Evolutionary conservation across 345 rosid species (phyloP).

Genomic region (Gossypioides kirkii): DNA sequence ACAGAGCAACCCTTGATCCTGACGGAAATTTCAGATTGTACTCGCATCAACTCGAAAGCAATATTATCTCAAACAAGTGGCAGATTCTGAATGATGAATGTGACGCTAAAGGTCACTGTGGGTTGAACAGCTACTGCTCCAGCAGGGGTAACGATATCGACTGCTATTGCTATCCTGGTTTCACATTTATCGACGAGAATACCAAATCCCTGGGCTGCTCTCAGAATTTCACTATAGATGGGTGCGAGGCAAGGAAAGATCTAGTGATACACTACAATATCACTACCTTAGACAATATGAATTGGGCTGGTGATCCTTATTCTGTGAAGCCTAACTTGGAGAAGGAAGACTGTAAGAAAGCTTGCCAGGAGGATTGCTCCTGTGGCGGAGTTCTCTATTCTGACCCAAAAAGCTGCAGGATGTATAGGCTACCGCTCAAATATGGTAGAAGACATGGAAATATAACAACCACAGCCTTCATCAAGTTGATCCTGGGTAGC

Average conservation of each 20-base stretch:
- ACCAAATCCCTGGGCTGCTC: constrained; percentile 18
- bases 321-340: neutral
- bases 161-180: constrained; percentile 26
- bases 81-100: neutral
- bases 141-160: neutral
- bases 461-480: neutral
- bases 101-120: constrained; percentile 17
- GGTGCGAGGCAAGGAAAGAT: neutral
- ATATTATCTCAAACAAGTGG: neutral
- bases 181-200: constrained; percentile 8
- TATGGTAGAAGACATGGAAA: neutral
- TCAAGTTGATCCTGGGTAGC: neutral
- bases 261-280: neutral
- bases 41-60: constrained; percentile 5
- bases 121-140: constrained; percentile 30
- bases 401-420: neutral
- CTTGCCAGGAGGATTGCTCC: constrained; percentile 23
- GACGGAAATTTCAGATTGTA: constrained; percentile 28
- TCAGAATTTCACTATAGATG: constrained; percentile 20
- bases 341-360: constrained; percentile 17
- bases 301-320: constrained; percentile 11
- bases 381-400: constrained; percentile 22
- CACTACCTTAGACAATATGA: constrained; percentile 15
- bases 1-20: constrained; percentile 25
- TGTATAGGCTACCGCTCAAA: constrained; percentile 3